These are phyloP conservation scores for Alternaria alternata DNA, from an alignment of 2,329 filamentous ascomycete species.

Conservation along the genomic window DNA sequence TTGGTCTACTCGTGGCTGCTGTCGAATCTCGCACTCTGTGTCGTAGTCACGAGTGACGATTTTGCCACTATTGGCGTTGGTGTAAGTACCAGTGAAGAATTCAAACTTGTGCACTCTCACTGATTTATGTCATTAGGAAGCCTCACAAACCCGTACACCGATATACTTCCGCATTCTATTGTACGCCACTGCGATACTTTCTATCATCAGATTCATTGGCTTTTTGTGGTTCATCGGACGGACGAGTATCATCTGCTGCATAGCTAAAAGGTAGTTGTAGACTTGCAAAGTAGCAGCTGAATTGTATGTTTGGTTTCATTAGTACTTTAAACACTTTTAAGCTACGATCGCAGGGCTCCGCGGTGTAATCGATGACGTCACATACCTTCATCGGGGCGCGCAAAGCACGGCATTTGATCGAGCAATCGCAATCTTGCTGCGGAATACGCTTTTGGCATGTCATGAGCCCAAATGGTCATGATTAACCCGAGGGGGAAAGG, in stretches of 20 bases:
- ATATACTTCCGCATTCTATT: slow-evolving; percentile 92
- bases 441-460: slow-evolving; percentile 1
- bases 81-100: slow-evolving; percentile 65
- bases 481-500: neutral
- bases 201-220: slow-evolving; percentile 87
- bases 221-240: slow-evolving; percentile 94
- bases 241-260: slow-evolving; percentile 97
- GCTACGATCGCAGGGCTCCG: too few relatives aligned
- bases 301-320: neutral
- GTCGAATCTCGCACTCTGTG: slow-evolving; percentile 84
- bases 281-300: neutral
- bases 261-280: slow-evolving; percentile 67
- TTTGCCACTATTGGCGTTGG: slow-evolving; percentile 85
- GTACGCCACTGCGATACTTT: slow-evolving; percentile 84
- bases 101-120: neutral
- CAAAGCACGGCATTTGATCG: neutral
- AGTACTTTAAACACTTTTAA: too few relatives aligned
- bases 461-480: neutral
- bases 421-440: neutral
- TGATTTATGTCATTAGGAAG: slow-evolving; percentile 22
- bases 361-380: slow-evolving; percentile 5
- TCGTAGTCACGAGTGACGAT: slow-evolving; percentile 87
- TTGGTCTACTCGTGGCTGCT: slow-evolving; percentile 94
- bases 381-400: neutral
- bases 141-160: slow-evolving; percentile 70